These are phyloP conservation scores for Xylaria polymorpha DNA, from an alignment of 2,329 filamentous ascomycete genomes.

Conservation along the genomic window DNA sequence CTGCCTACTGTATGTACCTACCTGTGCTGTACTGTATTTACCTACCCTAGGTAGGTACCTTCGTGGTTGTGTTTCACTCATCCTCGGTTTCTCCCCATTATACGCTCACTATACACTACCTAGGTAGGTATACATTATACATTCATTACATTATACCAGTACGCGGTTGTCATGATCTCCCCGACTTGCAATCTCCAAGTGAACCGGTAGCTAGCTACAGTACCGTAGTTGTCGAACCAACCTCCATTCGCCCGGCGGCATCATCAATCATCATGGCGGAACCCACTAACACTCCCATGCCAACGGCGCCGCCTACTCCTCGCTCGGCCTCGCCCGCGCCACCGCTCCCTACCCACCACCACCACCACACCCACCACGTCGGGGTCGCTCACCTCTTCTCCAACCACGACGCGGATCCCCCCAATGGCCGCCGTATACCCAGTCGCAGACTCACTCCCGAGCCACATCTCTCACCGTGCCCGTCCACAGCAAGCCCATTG, in stretches of 20 bases:
- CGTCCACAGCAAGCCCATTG: constrained; percentile 58
- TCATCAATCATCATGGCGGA: constrained; percentile 55
- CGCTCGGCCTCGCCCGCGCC: constrained; percentile 57
- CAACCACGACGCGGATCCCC: constrained; percentile 27
- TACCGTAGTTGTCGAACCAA: neutral
- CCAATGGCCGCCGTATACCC: constrained; percentile 31
- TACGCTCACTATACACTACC: no score
- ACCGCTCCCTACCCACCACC: constrained; percentile 29
- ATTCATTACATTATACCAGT: no score
- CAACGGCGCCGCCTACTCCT: constrained; percentile 56
- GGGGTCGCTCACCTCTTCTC: constrained; percentile 40
- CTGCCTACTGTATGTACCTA: neutral
- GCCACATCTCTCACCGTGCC: constrained; percentile 38
- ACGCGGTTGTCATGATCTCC: neutral
- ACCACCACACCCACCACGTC: constrained; percentile 24
- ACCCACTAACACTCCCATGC: constrained; percentile 60
- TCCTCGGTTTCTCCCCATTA: constrained; percentile 3
- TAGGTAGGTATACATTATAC: no score
- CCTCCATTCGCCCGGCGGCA: neutral
- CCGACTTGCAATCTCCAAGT: neutral
- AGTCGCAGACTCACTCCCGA: constrained; percentile 33
- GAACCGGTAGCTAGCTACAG: neutral
- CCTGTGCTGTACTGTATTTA: neutral
- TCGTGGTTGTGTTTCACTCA: constrained; percentile 1
- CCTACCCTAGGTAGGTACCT: neutral